phyloP scores from a whole-genome alignment of 306 rosid genomes.

The Casuarina cunninghamiana region DNA sequence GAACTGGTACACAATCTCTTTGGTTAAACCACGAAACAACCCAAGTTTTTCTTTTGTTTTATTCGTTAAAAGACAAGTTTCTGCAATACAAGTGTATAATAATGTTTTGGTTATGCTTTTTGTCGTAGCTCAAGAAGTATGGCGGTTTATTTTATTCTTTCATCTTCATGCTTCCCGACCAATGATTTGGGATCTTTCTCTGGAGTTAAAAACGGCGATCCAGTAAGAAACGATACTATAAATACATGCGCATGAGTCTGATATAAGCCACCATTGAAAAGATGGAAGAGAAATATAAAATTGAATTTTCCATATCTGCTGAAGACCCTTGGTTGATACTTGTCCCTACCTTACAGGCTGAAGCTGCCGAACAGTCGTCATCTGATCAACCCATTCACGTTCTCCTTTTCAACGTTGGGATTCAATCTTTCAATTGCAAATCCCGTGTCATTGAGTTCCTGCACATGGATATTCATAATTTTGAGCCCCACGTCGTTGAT shows the following conservation, averaged over 20 bases:
- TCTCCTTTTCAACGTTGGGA: slow-evolving; percentile 36
- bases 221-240: not conserved
- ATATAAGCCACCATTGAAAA: not conserved
- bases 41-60: not conserved
- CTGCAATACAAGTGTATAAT: not conserved
- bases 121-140: slow-evolving; percentile 13
- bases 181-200: not conserved
- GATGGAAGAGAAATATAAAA: not conserved
- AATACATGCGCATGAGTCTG: not conserved
- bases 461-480: slow-evolving; percentile 73
- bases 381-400: slow-evolving; percentile 53
- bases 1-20: not conserved
- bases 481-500: slow-evolving; percentile 50
- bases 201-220: not conserved
- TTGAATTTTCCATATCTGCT: slow-evolving; percentile 18
- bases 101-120: slow-evolving; percentile 9
- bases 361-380: slow-evolving; percentile 62
- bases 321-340: slow-evolving; percentile 53
- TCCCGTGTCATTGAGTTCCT: slow-evolving; percentile 38
- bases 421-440: slow-evolving; percentile 46
- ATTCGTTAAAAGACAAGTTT: not conserved
- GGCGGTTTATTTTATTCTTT: slow-evolving; percentile 8
- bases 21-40: not conserved
- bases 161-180: slow-evolving; percentile 6
- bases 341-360: slow-evolving; percentile 53